Conservation (phyloP, 345 rosid species). For the Citrus glauca region DNA sequence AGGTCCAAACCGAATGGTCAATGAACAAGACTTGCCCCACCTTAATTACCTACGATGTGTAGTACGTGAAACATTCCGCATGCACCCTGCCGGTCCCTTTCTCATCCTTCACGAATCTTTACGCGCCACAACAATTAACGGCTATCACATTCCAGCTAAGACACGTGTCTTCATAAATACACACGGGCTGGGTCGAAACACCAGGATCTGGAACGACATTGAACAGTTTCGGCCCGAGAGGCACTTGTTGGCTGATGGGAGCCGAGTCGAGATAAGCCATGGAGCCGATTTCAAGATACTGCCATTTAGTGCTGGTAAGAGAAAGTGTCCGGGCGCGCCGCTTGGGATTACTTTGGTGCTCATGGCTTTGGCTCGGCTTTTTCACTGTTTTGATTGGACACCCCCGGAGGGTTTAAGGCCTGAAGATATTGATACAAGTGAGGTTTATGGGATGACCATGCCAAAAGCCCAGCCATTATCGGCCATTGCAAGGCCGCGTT, state of each 20-base stretch:
- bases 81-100: constrained; percentile 97
- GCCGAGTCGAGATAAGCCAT: constrained; percentile 89
- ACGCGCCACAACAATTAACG: constrained; percentile 61
- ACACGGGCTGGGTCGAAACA: constrained; percentile 82
- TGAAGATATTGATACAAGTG: constrained; percentile 53
- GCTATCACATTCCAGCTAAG: constrained; percentile 68
- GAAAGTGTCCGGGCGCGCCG: constrained; percentile 93
- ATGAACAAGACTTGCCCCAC: constrained; percentile 56
- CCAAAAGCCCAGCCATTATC: constrained; percentile 71
- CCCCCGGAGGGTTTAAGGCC: constrained; percentile 43
- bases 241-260: constrained; percentile 52
- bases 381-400: constrained; percentile 82
- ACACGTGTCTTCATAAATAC: constrained; percentile 92
- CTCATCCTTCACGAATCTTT: constrained; percentile 87
- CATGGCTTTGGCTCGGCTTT: constrained; percentile 82
- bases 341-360: constrained; percentile 81
- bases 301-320: constrained; percentile 87
- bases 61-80: constrained; percentile 88
- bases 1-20: constrained; percentile 64
- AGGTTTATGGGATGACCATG: constrained; percentile 95
- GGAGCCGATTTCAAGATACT: constrained; percentile 82
- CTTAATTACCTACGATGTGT: constrained; percentile 84
- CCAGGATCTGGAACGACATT: constrained; percentile 58
- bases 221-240: constrained; percentile 84
- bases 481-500: constrained; percentile 65